Evolutionary conservation across 495 filamentous ascomycete genomes (phyloP).

Genomic region (Penicillium atrosanguineum): DNA sequence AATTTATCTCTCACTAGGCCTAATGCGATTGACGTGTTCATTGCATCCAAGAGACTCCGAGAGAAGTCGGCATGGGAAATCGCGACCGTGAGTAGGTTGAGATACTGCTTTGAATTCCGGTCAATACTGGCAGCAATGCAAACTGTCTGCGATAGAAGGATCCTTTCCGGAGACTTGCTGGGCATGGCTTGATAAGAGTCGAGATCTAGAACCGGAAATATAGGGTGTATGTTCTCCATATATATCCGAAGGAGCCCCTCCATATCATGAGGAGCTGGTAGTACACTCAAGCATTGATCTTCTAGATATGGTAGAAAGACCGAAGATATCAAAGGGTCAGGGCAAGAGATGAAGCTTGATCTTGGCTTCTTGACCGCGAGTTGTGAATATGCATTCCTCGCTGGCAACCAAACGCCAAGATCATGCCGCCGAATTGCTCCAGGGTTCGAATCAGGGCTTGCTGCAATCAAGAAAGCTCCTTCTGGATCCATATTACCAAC

Average conservation of each 20-base stretch:
- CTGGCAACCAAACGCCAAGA: conserved; percentile 4
- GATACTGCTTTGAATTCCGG: neutral
- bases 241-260: conserved; percentile 2
- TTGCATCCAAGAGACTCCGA: conserved; percentile 1
- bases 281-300: neutral
- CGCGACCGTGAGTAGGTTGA: neutral
- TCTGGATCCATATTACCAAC: conserved; percentile 3
- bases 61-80: neutral
- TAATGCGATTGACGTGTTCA: conserved; percentile 1
- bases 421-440: conserved; percentile 2
- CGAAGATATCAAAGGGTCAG: neutral
- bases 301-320: neutral
- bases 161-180: neutral
- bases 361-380: conserved; percentile 1
- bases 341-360: neutral
- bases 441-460: neutral
- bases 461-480: conserved; percentile 2
- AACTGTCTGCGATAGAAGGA: neutral
- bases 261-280: neutral
- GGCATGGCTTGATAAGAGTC: neutral
- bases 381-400: neutral
- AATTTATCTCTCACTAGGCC: conserved; percentile 2
- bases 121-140: conserved; percentile 1
- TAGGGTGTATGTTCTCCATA: conserved; percentile 1
- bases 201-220: neutral